A percentile compares a stretch with the other conserved stretches of the same genome.
Evolutionary conservation across 2,329 filamentous ascomycete species (phyloP).

Genomic region (Lecanosticta acicola): DNA sequence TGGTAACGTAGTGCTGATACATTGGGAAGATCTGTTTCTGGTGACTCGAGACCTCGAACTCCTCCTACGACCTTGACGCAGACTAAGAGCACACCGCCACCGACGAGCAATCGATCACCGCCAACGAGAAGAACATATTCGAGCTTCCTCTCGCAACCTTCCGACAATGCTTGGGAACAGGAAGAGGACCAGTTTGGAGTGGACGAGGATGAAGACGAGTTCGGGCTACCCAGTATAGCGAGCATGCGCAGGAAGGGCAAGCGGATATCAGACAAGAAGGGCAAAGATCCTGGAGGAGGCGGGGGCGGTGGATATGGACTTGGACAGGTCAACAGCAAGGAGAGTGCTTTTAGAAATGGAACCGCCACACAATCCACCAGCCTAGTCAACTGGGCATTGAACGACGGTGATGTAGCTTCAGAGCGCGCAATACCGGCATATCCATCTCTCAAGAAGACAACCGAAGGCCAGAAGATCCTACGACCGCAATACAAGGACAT

Average conservation of each 20-base stretch:
- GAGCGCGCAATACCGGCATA: slow-evolving; percentile 72
- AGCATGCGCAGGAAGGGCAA: slow-evolving; percentile 74
- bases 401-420: slow-evolving; percentile 91
- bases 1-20: slow-evolving; percentile 3
- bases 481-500: slow-evolving; percentile 98
- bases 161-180: slow-evolving; percentile 74
- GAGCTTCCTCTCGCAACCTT: slow-evolving; percentile 67
- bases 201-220: slow-evolving; percentile 89
- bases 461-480: slow-evolving; percentile 81
- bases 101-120: slow-evolving; percentile 49
- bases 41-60: slow-evolving; percentile 62
- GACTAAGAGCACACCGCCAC: slow-evolving; percentile 50
- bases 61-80: slow-evolving; percentile 59
- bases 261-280: slow-evolving; percentile 40
- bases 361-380: slow-evolving; percentile 7
- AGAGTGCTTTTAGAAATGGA: slow-evolving; percentile 14
- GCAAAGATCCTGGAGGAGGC: slow-evolving; percentile 43
- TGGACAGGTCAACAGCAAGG: slow-evolving; percentile 15
- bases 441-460: slow-evolving; percentile 73
- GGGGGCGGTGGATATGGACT: slow-evolving; percentile 15
- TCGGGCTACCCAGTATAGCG: slow-evolving; percentile 85
- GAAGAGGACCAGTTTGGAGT: slow-evolving; percentile 70
- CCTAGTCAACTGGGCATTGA: slow-evolving; percentile 52
- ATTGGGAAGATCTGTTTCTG: slow-evolving; percentile 21
- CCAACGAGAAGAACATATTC: slow-evolving; percentile 67